Evolutionary conservation across 345 rosid genomes (phyloP), one percentile per base, ranked within the genome.

Genomic region (Eucalyptus dawsonii): DNA sequence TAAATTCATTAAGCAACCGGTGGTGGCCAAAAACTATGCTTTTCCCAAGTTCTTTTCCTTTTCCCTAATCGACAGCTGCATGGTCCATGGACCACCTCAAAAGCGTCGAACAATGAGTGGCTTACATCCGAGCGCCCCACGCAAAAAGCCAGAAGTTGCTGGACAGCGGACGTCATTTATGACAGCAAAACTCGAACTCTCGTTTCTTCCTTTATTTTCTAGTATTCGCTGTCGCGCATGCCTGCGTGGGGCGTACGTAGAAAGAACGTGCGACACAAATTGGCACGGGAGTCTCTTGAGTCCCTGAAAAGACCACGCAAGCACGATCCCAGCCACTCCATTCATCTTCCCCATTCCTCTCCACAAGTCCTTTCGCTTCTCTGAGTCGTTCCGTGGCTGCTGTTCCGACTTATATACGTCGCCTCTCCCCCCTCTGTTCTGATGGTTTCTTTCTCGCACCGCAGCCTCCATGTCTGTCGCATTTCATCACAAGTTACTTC

Each of bases 261-360:
- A 34, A 34, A 69, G 25, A 69, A 69, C 0, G 44, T 17, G 80
- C 13, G 44, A 37, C 80, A 3, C 80, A 9, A 34, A 34, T 5
- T 17, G 7, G 80, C 80, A 69, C 44, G 44, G 40, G 80, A 15
- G 44, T 31, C 42, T 65, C 76, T 34, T 69, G 92, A 44, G 96
- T 90, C 80, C 88, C 88, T 86, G 19, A 89, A 83, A 80, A 16
- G 50, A 89, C 98, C 97, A 96, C 98, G 98, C 92, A 92, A 11
- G 25, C 86, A 60, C 88, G 89, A 89, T 95, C 92, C 93, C 91
- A 83, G 91, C 88, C 50, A 91, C 86, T 40, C 31, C 69, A 37
- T 54, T 56, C 86, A 42, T 49, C 86, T 5, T 62, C 16, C 29
- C 56, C 31, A 45, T 47, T 50, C 47, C 14, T 21, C 88, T 85